A percentile compares a stretch with the other conserved stretches of the same genome.
These are phyloP conservation scores for Yarrowia phangngaensis DNA, from an alignment of 805 yeast species.

Conservation along the genomic window DNA sequence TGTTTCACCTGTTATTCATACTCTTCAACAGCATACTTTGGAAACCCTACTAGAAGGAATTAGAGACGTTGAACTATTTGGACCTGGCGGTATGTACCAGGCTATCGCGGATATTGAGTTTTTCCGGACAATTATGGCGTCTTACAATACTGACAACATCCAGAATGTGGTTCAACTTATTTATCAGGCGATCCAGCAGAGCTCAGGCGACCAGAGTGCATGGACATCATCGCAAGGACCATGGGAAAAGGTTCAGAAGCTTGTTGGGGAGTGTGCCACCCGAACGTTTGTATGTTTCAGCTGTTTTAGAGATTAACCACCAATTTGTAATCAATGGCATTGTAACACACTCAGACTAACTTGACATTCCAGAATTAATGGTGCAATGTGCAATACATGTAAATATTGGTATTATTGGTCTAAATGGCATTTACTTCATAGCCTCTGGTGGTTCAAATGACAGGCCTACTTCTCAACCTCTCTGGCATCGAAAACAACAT, in stretches of 20 bases:
- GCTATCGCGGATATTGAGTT: conserved; percentile 54
- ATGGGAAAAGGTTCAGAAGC: conserved; percentile 31
- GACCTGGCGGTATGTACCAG: conserved; percentile 50
- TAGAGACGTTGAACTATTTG: conserved; percentile 46
- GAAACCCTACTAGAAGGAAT: conserved; percentile 42
- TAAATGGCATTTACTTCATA: too few species aligned
- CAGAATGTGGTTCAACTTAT: conserved; percentile 34
- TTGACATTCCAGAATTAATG: too few species aligned
- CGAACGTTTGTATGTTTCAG: conserved; percentile 11
- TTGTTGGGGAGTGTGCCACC: conserved; percentile 28
- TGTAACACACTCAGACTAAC: too few species aligned
- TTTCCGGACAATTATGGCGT: conserved; percentile 41
- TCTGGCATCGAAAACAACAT: conserved; percentile 58
- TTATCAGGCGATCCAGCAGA: conserved; percentile 36
- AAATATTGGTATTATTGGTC: too few species aligned
- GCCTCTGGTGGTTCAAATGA: too few species aligned
- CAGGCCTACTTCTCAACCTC: conserved; percentile 9
- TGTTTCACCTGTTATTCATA: conserved; percentile 46
- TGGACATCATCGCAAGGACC: conserved; percentile 36
- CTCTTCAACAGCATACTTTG: conserved; percentile 44
- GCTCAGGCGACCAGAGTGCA: conserved; percentile 32
- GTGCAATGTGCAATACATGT: too few species aligned
- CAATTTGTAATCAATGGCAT: too few species aligned
- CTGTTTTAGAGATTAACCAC: conserved; percentile 10
- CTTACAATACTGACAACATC: conserved; percentile 34